Evolutionary conservation across 1,284 basidiomycete species (phyloP).

Genomic region (Cutaneotrichosporon cavernicola): DNA sequence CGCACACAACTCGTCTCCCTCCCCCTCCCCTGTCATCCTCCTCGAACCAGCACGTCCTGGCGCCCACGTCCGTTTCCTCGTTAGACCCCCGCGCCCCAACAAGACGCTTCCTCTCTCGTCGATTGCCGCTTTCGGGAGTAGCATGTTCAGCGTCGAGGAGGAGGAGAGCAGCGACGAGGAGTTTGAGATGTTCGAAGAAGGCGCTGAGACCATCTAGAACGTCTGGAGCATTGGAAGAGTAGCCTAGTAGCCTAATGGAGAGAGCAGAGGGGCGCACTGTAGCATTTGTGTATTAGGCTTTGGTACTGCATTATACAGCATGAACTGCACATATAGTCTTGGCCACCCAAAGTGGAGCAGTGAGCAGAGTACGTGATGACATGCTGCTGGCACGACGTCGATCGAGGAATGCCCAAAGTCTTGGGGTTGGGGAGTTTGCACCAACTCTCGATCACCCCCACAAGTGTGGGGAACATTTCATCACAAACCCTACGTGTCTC

Average conservation of each 20-base stretch:
- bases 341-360: too few relatives aligned
- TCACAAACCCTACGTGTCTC: too few relatives aligned
- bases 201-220: too few relatives aligned
- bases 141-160: background rate
- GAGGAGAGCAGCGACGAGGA: background rate
- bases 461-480: too few relatives aligned
- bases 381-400: background rate
- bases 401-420: background rate
- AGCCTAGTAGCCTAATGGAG: background rate
- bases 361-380: background rate
- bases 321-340: background rate
- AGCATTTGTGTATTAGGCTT: conserved; percentile 5
- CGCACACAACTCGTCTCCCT: background rate
- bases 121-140: background rate
- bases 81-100: background rate
- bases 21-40: background rate
- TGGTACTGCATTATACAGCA: background rate
- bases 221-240: background rate
- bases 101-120: background rate
- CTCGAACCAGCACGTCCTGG: conserved; percentile 8
- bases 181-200: conserved; percentile 1
- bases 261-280: background rate
- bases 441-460: too few relatives aligned
- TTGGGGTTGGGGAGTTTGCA: too few relatives aligned
- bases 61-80: conserved; percentile 8